Base-by-base conservation (phyloP, 495 filamentous ascomycete genomes). In the Tuber borchii region DNA sequence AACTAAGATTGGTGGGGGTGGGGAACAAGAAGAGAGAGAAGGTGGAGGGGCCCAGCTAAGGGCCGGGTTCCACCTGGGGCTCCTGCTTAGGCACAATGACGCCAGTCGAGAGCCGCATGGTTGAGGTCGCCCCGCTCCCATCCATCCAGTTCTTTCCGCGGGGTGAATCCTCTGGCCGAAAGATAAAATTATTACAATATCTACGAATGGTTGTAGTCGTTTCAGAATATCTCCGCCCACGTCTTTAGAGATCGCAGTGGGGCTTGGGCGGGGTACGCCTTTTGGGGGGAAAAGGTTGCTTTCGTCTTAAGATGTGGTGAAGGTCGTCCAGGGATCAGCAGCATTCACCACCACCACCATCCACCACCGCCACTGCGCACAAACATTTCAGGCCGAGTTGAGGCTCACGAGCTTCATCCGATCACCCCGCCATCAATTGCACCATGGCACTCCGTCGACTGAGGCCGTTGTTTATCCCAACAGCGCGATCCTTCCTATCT, bases 61-160 rank as follows among this genome's bases (percentile, higher is more conserved):
- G 40, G 42, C 42, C 70, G 22, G 56, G 22, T 26, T 42, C 22
- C 20, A 22, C 69, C 44, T 70, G 75, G 26, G 72, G 75, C 45
- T 73, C n/a, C 40, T 45, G 34, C 76, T 70, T 46, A 78, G 37
- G 77, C 74, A 77, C 75, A 45, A 75, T 79, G 76, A 79, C 78
- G 78, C 72, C 78, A 79, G 56, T 31, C 14, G 9, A 34, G 76
- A 79, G 76, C 72, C 69, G 76, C 78, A 79, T 74, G 72, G 73
- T 3, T 12, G 75, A 70, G 26, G 56, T 31, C 37, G 2, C 44
- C 37, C 48, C 69, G n/a, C 46, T 34, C 14, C 39, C 46, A 17
- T 31, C 46, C 4, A 0, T 5, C 75, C 56, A 26, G 31, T 31
- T 65, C 56, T 19, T 34, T 14, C 56, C 56, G 56, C 56, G 26